phyloP scores from a whole-genome alignment of 2,329 filamentous ascomycete genomes.

The Xylariales sp. region DNA sequence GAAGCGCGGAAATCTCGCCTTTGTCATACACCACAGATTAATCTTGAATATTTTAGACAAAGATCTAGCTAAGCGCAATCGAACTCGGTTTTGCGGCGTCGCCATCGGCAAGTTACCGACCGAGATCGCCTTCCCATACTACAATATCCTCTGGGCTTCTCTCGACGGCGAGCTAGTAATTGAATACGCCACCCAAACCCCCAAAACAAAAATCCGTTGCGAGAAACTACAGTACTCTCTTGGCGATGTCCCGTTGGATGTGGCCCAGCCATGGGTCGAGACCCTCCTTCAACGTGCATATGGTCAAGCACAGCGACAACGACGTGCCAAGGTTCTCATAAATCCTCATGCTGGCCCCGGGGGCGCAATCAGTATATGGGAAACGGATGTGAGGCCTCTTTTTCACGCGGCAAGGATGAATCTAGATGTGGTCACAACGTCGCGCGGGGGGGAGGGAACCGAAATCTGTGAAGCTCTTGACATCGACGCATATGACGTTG shows the following conservation, averaged over 20 bases:
- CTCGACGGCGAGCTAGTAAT: slow-evolving; percentile 69
- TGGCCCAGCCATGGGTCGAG: slow-evolving; percentile 70
- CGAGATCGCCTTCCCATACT: slow-evolving; percentile 71
- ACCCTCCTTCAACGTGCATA: slow-evolving; percentile 78
- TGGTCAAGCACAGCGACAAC: slow-evolving; percentile 72
- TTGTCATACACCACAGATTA: not conserved
- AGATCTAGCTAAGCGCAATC: slow-evolving; percentile 39
- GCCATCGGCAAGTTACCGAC: slow-evolving; percentile 36
- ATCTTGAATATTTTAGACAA: slow-evolving; percentile 40
- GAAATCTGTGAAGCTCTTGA: slow-evolving; percentile 82
- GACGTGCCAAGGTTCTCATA: slow-evolving; percentile 86
- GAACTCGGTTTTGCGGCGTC: slow-evolving; percentile 46
- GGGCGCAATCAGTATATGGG: slow-evolving; percentile 77
- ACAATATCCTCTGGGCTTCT: slow-evolving; percentile 87
- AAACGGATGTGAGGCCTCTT: slow-evolving; percentile 80
- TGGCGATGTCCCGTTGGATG: slow-evolving; percentile 52
- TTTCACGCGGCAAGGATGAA: slow-evolving; percentile 83
- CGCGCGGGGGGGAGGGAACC: slow-evolving; percentile 78
- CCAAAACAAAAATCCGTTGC: slow-evolving; percentile 70
- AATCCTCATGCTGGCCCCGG: slow-evolving; percentile 94
- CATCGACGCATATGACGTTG: slow-evolving; percentile 82
- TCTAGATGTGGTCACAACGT: slow-evolving; percentile 79
- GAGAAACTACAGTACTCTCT: slow-evolving; percentile 71
- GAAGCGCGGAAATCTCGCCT: not conserved
- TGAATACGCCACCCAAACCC: slow-evolving; percentile 73